A percentile compares a stretch with the other conserved stretches of the same genome.
Conservation (phyloP, 2,329 filamentous ascomycete species). For the Hypoxylon sp. region DNA sequence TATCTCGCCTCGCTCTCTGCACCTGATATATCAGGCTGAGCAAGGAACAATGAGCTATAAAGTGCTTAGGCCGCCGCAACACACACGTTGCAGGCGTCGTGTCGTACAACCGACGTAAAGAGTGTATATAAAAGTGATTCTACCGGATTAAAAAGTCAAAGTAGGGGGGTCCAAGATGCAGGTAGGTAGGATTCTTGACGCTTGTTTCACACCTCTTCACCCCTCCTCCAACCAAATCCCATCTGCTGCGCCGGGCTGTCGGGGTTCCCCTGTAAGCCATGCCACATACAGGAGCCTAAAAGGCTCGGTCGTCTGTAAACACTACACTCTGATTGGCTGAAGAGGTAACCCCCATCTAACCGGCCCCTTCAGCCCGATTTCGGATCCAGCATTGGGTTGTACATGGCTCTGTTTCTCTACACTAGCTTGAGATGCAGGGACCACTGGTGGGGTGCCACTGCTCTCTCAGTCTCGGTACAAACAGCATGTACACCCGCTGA, state of each 20-base stretch:
- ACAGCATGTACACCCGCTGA: slow-evolving; percentile 21
- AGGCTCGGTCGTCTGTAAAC: slow-evolving; percentile 34
- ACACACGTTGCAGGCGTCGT: slow-evolving; percentile 25
- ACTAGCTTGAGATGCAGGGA: slow-evolving; percentile 28
- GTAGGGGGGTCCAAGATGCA: slow-evolving; percentile 1
- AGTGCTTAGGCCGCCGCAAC: slow-evolving; percentile 24
- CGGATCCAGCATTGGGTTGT: slow-evolving; percentile 34
- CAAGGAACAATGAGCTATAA: slow-evolving; percentile 29
- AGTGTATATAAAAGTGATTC: slow-evolving; percentile 19
- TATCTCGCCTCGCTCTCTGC: slow-evolving; percentile 7
- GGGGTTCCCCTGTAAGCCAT: slow-evolving; percentile 34
- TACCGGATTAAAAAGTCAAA: slow-evolving; percentile 31
- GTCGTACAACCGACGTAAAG: slow-evolving; percentile 22
- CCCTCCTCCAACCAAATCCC: slow-evolving; percentile 19
- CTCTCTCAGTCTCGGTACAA: slow-evolving; percentile 2
- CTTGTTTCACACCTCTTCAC: slow-evolving; percentile 30
- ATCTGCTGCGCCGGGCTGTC: slow-evolving; percentile 24
- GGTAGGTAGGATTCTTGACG: slow-evolving; percentile 11
- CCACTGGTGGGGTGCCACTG: slow-evolving; percentile 16
- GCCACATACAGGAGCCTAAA: slow-evolving; percentile 36
- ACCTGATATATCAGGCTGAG: slow-evolving; percentile 31
- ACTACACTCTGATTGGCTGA: slow-evolving; percentile 22
- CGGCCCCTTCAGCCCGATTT: slow-evolving; percentile 35
- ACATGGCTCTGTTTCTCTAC: slow-evolving; percentile 31
- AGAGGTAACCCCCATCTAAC: slow-evolving; percentile 15